Evolutionary conservation across 31 red algal species (phyloP).

Genomic region (Asparagopsis taxiformis): DNA sequence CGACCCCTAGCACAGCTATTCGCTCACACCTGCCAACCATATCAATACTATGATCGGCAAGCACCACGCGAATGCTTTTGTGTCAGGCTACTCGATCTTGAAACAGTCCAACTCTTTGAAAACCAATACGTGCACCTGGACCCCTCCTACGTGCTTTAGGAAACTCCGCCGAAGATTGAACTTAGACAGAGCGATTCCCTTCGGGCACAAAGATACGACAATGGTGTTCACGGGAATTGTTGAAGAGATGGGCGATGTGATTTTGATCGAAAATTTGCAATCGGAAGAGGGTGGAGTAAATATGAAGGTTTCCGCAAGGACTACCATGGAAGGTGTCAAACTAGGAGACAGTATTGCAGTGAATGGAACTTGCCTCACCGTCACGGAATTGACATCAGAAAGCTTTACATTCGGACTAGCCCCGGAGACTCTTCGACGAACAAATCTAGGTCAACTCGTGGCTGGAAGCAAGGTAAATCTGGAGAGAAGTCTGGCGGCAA

Average conservation of each 20-base stretch:
- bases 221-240: conserved; percentile 99
- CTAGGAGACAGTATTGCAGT: conserved; percentile 94
- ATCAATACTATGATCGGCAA: too few relatives aligned
- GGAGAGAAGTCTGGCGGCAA: conserved; percentile 84
- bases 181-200: too few relatives aligned
- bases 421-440: conserved; percentile 91
- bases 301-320: conserved; percentile 36
- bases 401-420: conserved; percentile 61
- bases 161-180: too few relatives aligned
- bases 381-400: conserved; percentile 15
- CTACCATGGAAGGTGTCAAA: conserved; percentile 46
- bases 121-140: too few relatives aligned
- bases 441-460: conserved; percentile 74
- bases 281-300: conserved; percentile 57
- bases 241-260: conserved; percentile 96
- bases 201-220: background rate
- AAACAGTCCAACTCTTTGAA: too few relatives aligned
- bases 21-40: too few relatives aligned
- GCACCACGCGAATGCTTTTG: too few relatives aligned
- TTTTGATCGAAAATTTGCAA: conserved; percentile 53
- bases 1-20: too few relatives aligned
- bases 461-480: conserved; percentile 80
- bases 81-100: too few relatives aligned
- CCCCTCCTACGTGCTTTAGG: too few relatives aligned
- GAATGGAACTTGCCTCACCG: conserved; percentile 98